phyloP scores from a whole-genome alignment of 2,329 filamentous ascomycete species.

The Aspergillus sp. region DNA sequence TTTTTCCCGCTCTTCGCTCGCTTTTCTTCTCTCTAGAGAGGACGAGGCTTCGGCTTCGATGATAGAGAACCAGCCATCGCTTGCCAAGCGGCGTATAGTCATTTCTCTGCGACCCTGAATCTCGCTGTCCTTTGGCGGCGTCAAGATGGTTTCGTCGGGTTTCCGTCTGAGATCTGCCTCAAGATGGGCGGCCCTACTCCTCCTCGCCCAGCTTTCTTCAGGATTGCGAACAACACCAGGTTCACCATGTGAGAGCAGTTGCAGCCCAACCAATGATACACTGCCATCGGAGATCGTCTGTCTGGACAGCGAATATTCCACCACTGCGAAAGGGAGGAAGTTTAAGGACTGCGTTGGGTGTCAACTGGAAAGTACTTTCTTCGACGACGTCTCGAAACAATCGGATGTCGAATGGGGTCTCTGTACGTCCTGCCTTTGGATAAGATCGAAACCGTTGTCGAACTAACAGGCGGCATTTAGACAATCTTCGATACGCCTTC shows the following conservation, averaged over 20 bases:
- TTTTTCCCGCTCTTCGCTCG: neutral
- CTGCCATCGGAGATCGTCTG: conserved; percentile 44
- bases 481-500: conserved; percentile 47
- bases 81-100: neutral
- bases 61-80: conserved; percentile 6
- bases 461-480: conserved; percentile 23
- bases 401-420: conserved; percentile 48
- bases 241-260: conserved; percentile 40
- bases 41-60: conserved; percentile 15
- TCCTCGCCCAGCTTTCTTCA: conserved; percentile 23
- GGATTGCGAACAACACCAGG: conserved; percentile 33
- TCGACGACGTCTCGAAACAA: conserved; percentile 33
- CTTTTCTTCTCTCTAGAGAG: neutral
- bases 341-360: conserved; percentile 45
- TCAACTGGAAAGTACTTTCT: conserved; percentile 40
- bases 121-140: neutral
- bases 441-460: neutral
- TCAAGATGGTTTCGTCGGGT: conserved; percentile 22
- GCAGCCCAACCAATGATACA: conserved; percentile 35
- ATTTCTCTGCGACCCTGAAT: neutral
- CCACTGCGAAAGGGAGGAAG: conserved; percentile 31
- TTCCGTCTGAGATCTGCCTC: conserved; percentile 12
- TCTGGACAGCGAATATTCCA: conserved; percentile 37
- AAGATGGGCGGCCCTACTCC: conserved; percentile 20
- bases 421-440: conserved; percentile 34